Percentiles rank a stretch among this genome's conserved stretches.
These are phyloP conservation scores for Cyclocybe aegerita DNA, from an alignment of 768 basidiomycete species.

Conservation along the genomic window DNA sequence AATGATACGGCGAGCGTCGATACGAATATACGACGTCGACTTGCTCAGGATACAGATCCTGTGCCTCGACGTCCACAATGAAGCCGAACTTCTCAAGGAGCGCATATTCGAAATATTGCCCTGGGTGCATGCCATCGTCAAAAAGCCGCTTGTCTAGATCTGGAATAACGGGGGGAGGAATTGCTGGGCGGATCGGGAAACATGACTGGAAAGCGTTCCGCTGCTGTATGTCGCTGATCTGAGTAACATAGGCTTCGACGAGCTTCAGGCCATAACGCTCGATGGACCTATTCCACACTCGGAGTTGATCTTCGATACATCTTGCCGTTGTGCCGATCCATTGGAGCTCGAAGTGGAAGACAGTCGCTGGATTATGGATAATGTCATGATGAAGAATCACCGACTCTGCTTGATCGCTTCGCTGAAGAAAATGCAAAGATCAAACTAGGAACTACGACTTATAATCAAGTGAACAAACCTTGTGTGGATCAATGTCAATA, in stretches of 20 bases:
- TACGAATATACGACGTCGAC: slow-evolving; percentile 91
- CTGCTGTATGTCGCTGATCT: slow-evolving; percentile 83
- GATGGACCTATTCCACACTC: slow-evolving; percentile 77
- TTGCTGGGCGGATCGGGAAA: slow-evolving; percentile 74
- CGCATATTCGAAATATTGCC: slow-evolving; percentile 80
- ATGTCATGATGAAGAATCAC: slow-evolving; percentile 92
- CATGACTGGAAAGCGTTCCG: slow-evolving; percentile 92
- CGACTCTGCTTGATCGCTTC: slow-evolving; percentile 85
- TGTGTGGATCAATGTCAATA: slow-evolving; percentile 80
- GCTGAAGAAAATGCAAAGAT: slow-evolving; percentile 35
- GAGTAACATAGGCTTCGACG: slow-evolving; percentile 90
- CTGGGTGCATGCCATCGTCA: slow-evolving; percentile 55
- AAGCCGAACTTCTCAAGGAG: slow-evolving; percentile 78
- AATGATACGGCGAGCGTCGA: slow-evolving; percentile 69
- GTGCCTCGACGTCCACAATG: slow-evolving; percentile 81
- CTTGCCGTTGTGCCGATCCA: slow-evolving; percentile 96
- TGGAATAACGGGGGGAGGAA: slow-evolving; percentile 70
- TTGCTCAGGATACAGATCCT: slow-evolving; percentile 71
- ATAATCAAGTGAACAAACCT: slow-evolving; percentile 40
- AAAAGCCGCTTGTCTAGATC: slow-evolving; percentile 69
- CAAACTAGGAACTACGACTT: neutral
- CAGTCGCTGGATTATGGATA: slow-evolving; percentile 91
- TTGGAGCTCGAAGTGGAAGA: slow-evolving; percentile 95
- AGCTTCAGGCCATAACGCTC: slow-evolving; percentile 90
- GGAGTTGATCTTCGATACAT: slow-evolving; percentile 85